phyloP scores from a whole-genome alignment of 2,329 filamentous ascomycete species.

The Penicillium sp. region DNA sequence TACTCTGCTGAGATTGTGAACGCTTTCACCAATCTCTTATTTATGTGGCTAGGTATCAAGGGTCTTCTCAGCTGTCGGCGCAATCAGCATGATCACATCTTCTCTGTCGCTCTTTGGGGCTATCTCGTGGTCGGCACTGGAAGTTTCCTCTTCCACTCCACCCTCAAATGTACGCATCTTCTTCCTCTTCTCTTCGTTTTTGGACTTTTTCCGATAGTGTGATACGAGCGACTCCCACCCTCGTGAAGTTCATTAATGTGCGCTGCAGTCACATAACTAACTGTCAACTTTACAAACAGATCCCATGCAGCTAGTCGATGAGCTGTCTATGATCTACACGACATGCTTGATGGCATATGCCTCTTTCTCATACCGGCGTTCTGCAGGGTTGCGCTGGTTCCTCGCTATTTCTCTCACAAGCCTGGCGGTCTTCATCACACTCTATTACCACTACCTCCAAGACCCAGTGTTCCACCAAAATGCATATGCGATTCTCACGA shows the following conservation, averaged over 20 bases:
- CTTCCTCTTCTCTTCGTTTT: not conserved
- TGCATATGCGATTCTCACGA: constrained; percentile 74
- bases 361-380: constrained; percentile 72
- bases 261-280: constrained; percentile 20
- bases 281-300: constrained; percentile 46
- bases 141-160: constrained; percentile 67
- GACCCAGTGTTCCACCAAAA: constrained; percentile 83
- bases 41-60: constrained; percentile 75
- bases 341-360: constrained; percentile 73
- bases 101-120: constrained; percentile 68
- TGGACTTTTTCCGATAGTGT: too few relatives aligned
- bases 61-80: constrained; percentile 74
- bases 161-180: constrained; percentile 60
- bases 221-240: too few relatives aligned
- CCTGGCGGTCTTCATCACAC: constrained; percentile 71
- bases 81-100: constrained; percentile 75
- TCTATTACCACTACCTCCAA: constrained; percentile 80
- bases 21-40: constrained; percentile 80
- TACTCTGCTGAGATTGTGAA: constrained; percentile 81
- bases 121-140: constrained; percentile 66
- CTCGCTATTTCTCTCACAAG: constrained; percentile 62
- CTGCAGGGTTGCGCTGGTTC: constrained; percentile 53
- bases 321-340: constrained; percentile 74
- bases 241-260: too few relatives aligned
- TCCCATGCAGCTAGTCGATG: constrained; percentile 72